Base-by-base conservation (phyloP, 352 stramenopile genomes). In the Globisporangium irregulare region DNA sequence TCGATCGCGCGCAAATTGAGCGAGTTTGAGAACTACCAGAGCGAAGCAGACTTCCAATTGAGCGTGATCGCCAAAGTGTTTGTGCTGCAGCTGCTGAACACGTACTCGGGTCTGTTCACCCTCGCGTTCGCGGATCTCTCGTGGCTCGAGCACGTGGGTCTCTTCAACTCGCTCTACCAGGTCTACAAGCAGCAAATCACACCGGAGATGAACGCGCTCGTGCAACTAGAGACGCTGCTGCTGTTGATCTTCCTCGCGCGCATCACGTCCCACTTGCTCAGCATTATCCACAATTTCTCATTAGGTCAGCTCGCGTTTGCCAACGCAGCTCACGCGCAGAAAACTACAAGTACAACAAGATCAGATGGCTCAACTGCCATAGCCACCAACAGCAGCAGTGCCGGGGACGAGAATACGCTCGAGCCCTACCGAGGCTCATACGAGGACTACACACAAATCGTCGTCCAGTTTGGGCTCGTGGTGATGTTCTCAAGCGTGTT, bases 181-280 rank as follows among this genome's bases (percentile, higher is more conserved):
- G 38, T 72, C 8, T 82, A 74, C 50, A 8, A 57, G 3, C 43
- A 62, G 4, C 29, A 62, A 5, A 57, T 84, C 56, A 69, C 64
- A 46, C 55, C 48, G 0, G 51, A 61, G 27, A 66, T 74, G 55
- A 75, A 62, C 61, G 46, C 73, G 15, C 72, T 81, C 22, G 69
- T 83, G n/a, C 72, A 86, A 55, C 64, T 87, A 14, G 70, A 84
- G 59, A 80, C 73, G 29, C 64, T 87, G 5, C 27, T 89, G 12
- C 46, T 82, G 7, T 14, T 71, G 22, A 63, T 81, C 20, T 81
- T 87, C 59, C 12, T 72, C 7, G 58, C 43, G 15, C 81, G 80
- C 50, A 62, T 86, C 27, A 54, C 25, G 2, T 72, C 59, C 22
- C 73, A 70, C 62, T 24, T 32, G n/a, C 63, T 71, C 24, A 67